These are phyloP conservation scores for Rhododendron griersonianum DNA, from an alignment of 148 eudicot species.

Conservation along the genomic window DNA sequence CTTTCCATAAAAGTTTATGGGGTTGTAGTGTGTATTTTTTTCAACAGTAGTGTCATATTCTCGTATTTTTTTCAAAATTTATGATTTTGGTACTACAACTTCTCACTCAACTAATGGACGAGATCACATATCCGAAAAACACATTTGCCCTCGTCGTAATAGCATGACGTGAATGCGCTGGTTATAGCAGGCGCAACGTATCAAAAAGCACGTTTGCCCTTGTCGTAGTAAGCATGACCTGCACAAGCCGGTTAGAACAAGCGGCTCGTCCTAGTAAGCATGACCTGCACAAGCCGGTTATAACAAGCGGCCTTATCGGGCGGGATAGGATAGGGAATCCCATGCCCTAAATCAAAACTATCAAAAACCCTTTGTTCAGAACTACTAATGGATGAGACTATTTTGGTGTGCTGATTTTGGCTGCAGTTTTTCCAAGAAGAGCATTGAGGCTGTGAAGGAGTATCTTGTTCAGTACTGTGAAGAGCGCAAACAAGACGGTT, in stretches of 20 bases:
- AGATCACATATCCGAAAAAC: background rate
- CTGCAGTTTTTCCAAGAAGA: constrained; percentile 27
- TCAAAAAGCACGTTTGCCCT: background rate
- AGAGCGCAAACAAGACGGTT: constrained; percentile 37
- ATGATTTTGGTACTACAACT: background rate
- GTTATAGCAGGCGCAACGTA: no score
- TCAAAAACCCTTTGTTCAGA: background rate
- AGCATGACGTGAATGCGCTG: background rate
- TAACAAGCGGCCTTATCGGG: no score
- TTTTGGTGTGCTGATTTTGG: background rate
- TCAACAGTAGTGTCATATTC: background rate
- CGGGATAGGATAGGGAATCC: no score
- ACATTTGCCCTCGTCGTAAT: background rate
- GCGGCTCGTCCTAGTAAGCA: no score
- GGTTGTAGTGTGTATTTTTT: background rate
- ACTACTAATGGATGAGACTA: background rate
- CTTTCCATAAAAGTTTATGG: background rate
- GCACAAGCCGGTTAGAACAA: no score
- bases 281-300: no score
- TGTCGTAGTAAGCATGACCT: background rate
- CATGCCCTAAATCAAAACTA: no score
- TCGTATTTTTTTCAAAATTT: background rate
- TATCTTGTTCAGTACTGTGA: constrained; percentile 36
- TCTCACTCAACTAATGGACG: background rate
- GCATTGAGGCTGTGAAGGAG: constrained; percentile 25